Percentiles rank a stretch among this genome's conserved stretches.
These are phyloP conservation scores for Cladophialophora bantiana DNA, from an alignment of 2,329 filamentous ascomycete species.

Conservation along the genomic window DNA sequence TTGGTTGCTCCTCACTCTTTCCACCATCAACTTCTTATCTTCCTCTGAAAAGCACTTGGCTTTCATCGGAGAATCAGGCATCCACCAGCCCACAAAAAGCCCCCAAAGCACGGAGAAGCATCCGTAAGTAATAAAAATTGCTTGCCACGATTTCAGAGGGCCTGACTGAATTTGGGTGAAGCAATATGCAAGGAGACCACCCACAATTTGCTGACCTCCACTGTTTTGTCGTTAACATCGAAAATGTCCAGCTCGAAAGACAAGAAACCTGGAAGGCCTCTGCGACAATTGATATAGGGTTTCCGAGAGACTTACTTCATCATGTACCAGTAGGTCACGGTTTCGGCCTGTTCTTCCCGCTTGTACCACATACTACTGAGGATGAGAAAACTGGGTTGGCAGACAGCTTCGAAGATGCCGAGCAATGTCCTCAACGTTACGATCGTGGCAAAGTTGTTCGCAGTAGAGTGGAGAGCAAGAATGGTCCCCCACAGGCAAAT, in stretches of 20 bases:
- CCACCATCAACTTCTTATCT: conserved; percentile 69
- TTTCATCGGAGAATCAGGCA: conserved; percentile 75
- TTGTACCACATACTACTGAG: conserved; percentile 75
- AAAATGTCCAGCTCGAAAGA: neutral
- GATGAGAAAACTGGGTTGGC: conserved; percentile 72
- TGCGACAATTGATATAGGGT: neutral
- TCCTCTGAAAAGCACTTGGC: conserved; percentile 72
- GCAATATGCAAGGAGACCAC: conserved; percentile 70
- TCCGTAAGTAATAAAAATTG: conserved; percentile 72
- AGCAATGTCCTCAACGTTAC: conserved; percentile 69
- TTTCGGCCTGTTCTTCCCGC: conserved; percentile 69
- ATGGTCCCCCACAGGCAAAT: conserved; percentile 70
- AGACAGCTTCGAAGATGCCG: conserved; percentile 74
- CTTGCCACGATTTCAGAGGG: conserved; percentile 70
- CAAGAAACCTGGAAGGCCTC: too few species aligned
- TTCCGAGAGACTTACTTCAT: conserved; percentile 61
- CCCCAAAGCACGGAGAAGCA: conserved; percentile 68
- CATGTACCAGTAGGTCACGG: conserved; percentile 77
- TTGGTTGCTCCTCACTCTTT: conserved; percentile 67
- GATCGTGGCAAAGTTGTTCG: conserved; percentile 66
- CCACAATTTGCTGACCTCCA: conserved; percentile 75
- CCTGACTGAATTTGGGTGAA: conserved; percentile 60
- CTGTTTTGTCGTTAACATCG: neutral
- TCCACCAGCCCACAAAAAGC: conserved; percentile 67
- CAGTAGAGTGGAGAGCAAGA: conserved; percentile 68